A percentile compares a stretch with the other conserved stretches of the same genome.
Evolutionary conservation across 306 rosid species (phyloP).

Genomic region (Bauhinia variegata): DNA sequence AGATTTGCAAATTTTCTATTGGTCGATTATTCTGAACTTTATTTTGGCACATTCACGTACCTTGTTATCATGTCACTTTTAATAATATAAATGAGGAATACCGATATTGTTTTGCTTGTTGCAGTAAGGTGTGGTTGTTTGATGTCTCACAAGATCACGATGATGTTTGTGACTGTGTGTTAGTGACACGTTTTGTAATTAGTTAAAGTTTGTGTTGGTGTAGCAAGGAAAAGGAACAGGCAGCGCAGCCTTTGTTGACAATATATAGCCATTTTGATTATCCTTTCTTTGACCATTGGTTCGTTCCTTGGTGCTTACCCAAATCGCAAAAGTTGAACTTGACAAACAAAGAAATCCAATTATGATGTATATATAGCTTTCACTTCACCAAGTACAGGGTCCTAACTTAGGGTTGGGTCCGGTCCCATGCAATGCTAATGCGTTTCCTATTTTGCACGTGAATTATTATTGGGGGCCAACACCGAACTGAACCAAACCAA

Average conservation of each 20-base stretch:
- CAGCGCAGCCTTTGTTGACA: conserved; percentile 47
- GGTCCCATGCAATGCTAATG: too few relatives aligned
- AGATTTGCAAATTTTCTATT: too few relatives aligned
- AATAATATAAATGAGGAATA: too few relatives aligned
- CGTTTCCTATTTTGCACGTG: conserved; percentile 37
- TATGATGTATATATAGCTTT: conserved; percentile 1
- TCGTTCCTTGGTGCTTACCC: not conserved
- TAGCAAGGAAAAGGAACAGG: conserved; percentile 23
- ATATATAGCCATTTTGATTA: not conserved
- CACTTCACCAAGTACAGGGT: too few relatives aligned
- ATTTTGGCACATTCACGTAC: conserved; percentile 22
- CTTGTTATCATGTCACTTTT: not conserved
- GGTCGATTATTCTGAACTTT: too few relatives aligned
- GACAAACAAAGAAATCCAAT: too few relatives aligned
- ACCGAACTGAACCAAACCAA: too few relatives aligned
- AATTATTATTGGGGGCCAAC: too few relatives aligned
- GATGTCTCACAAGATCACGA: not conserved
- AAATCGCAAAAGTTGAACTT: not conserved
- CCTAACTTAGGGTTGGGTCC: conserved; percentile 36
- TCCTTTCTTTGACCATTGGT: conserved; percentile 6
- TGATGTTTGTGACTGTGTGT: conserved; percentile 33
- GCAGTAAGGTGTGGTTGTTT: too few relatives aligned
- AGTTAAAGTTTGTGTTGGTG: conserved; percentile 35
- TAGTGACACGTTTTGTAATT: conserved; percentile 34
- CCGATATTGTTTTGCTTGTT: too few relatives aligned